Base-by-base conservation (phyloP, 176 grass and related monocot species). In the Phoenix dactylifera region DNA sequence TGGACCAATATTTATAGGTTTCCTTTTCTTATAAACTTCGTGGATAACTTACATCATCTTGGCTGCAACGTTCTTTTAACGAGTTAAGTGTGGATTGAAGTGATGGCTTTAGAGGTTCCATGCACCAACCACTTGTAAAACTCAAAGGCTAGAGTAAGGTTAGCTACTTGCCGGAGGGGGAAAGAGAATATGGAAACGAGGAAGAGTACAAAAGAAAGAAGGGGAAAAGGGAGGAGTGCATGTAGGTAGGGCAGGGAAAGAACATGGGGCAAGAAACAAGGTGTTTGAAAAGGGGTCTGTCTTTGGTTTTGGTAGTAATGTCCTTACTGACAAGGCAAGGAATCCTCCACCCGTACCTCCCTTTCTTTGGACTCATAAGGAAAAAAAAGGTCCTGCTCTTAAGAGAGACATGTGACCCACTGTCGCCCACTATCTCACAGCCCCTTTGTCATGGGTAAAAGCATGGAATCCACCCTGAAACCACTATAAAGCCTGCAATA, bases 371-470 rank as follows among this genome's bases (percentile, higher is more conserved):
- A 14, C 58, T 18, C 58, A 30, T 15, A 9, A 17, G 58, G 19
- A n/a, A 61, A 60, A 32, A 29, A 61, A 61, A 28, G 26, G 26
- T 39, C 58, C 25, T 61, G 24, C 25, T 39, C n/a, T 35, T 61
- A n/a, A 39, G 58, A n/a, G 26, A 35, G 25, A 28, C 58, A 61
- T 61, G 58, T 61, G 58, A 61, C 58, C n/a, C 58, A 32, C 58
- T 61, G 58, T 32, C 58, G 18, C 12, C 9, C 16, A 61, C 58
- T 61, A 61, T 30, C 24, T n/a, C n/a, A 18, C 28, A 61, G 32
- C 24, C 24, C 24, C 26, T 35, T 39, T 60, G 24, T 17, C 7
- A 28, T 29, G 5, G 16, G 52, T 54, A n/a, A 54, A 22, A 55
- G 18, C 54, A 18, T 44, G 35, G 35, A 44, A 2, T 44, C 35